A percentile compares a stretch with the other conserved stretches of the same genome.
phyloP scores from a whole-genome alignment of 2,329 filamentous ascomycete genomes.

The Aspergillus fumigatiaffinis region DNA sequence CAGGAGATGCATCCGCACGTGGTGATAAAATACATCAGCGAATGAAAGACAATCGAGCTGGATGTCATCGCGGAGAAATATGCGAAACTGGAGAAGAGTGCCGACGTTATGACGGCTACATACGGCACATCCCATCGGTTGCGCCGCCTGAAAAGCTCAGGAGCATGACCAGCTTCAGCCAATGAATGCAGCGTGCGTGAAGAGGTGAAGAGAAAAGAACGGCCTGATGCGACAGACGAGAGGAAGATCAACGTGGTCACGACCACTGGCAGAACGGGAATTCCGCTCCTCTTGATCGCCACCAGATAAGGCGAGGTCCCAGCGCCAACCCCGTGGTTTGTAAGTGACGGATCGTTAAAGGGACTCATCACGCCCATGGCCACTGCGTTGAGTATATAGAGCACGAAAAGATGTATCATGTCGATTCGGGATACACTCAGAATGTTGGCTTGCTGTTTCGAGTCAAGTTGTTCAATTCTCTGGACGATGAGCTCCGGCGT shows the following conservation, averaged over 20 bases:
- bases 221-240: conserved; percentile 72
- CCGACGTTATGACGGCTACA: conserved; percentile 52
- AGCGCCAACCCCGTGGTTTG: conserved; percentile 50
- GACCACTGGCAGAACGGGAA: conserved; percentile 60
- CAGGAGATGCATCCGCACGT: conserved; percentile 67
- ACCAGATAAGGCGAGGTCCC: conserved; percentile 47
- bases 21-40: conserved; percentile 66
- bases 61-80: conserved; percentile 63
- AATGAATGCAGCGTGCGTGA: conserved; percentile 64
- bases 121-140: conserved; percentile 61
- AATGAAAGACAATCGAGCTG: conserved; percentile 61
- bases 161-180: conserved; percentile 60
- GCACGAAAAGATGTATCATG: conserved; percentile 55
- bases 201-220: conserved; percentile 70
- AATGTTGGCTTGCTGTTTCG: conserved; percentile 46
- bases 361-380: conserved; percentile 59
- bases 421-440: conserved; percentile 51
- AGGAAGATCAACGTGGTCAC: conserved; percentile 73
- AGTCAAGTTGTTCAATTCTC: conserved; percentile 52
- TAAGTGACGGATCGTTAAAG: conserved; percentile 51
- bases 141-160: conserved; percentile 54
- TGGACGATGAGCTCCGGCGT: conserved; percentile 53
- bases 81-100: conserved; percentile 57
- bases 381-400: conserved; percentile 55
- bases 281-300: conserved; percentile 50